Conservation (phyloP, 2,329 filamentous ascomycete genomes). For the Zymoseptoria passerinii region DNA sequence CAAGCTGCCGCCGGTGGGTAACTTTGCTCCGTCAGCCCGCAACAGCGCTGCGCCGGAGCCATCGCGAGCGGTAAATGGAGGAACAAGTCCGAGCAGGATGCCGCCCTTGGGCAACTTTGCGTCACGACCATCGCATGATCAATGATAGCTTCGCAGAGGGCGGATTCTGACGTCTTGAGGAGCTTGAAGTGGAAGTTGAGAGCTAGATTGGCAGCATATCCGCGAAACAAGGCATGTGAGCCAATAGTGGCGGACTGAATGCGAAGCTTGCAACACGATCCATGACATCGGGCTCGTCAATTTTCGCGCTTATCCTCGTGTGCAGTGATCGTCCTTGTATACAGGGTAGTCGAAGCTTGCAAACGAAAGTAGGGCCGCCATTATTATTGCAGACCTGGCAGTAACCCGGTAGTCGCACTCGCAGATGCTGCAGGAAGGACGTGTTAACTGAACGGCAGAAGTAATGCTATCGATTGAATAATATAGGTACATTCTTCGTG, state of each 20-base stretch:
- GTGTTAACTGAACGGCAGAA: not conserved
- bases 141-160: not conserved
- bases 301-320: not conserved
- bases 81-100: not conserved
- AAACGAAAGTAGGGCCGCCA: not conserved
- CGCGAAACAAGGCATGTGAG: not conserved
- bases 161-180: not conserved
- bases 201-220: not conserved
- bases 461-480: not conserved
- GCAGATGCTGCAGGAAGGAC: not conserved
- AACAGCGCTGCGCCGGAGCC: not conserved
- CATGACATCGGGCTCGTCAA: not conserved
- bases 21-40: constrained; percentile 13
- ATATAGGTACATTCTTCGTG: no score
- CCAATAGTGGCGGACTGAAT: not conserved
- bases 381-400: not conserved
- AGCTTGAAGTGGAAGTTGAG: not conserved
- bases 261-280: not conserved
- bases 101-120: constrained; percentile 5
- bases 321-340: not conserved
- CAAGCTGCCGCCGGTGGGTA: constrained; percentile 14
- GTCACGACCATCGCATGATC: not conserved
- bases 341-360: not conserved
- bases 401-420: not conserved
- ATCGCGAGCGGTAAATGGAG: not conserved